These are phyloP conservation scores for Monosporascus ibericus DNA, from an alignment of 2,329 filamentous ascomycete species.

Conservation along the genomic window DNA sequence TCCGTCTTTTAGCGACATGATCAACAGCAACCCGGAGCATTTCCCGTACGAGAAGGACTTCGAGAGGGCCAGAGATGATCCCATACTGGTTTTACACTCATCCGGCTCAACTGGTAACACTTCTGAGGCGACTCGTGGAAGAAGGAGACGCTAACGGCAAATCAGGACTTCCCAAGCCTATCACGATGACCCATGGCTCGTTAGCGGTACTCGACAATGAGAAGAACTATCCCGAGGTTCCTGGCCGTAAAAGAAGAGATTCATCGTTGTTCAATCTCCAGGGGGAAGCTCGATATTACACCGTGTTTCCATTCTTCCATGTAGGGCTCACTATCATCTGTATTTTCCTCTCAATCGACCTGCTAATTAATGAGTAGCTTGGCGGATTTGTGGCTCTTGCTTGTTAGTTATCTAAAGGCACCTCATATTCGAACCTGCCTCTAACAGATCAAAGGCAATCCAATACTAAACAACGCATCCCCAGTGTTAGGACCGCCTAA, in stretches of 20 bases:
- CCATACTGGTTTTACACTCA: slow-evolving; percentile 17
- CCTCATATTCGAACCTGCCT: neutral
- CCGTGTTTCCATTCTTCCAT: slow-evolving; percentile 13
- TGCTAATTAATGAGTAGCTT: slow-evolving; percentile 1
- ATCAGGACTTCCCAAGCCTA: slow-evolving; percentile 13
- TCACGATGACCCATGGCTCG: slow-evolving; percentile 14
- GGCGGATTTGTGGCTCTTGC: slow-evolving; percentile 5
- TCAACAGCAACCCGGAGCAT: slow-evolving; percentile 6
- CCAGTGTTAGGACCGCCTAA: slow-evolving; percentile 14
- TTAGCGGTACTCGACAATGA: slow-evolving; percentile 12
- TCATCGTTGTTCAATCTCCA: slow-evolving; percentile 12
- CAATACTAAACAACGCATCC: slow-evolving; percentile 10
- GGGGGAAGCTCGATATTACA: slow-evolving; percentile 13
- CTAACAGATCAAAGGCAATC: slow-evolving; percentile 5
- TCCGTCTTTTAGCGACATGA: slow-evolving; percentile 15
- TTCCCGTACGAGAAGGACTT: slow-evolving; percentile 15
- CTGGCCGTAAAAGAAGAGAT: slow-evolving; percentile 11
- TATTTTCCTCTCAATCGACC: neutral
- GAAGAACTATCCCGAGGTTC: slow-evolving; percentile 7
- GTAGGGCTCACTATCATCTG: neutral
- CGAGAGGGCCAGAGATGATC: slow-evolving; percentile 12
- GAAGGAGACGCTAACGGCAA: neutral
- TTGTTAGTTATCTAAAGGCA: neutral
- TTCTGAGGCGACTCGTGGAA: neutral
- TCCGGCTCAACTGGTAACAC: slow-evolving; percentile 20